A percentile compares a stretch with the other conserved stretches of the same genome.
Conservation (phyloP, 192 early-diverging fungal species). For the Nowakowskiella sp. region DNA sequence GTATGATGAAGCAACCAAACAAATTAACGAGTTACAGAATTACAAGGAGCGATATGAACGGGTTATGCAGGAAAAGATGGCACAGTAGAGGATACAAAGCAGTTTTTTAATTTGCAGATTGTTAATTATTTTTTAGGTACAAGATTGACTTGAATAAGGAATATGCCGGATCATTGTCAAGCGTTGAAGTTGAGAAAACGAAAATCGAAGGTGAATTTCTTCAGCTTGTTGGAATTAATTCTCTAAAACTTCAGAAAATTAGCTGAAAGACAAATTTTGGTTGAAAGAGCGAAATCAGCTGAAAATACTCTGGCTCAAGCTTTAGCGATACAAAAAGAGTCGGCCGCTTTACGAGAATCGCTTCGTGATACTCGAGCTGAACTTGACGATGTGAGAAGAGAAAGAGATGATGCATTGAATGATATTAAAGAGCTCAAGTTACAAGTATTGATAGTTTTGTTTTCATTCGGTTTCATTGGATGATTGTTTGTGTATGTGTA, state of each 20-base stretch:
- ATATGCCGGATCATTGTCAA: slow-evolving; percentile 16
- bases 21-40: slow-evolving; percentile 19
- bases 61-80: slow-evolving; percentile 36
- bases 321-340: slow-evolving; percentile 6
- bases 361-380: slow-evolving; percentile 14
- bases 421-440: slow-evolving; percentile 29
- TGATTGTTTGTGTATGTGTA: not conserved
- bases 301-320: slow-evolving; percentile 15
- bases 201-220: slow-evolving; percentile 28
- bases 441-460: slow-evolving; percentile 3
- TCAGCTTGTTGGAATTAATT: slow-evolving; percentile 5
- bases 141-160: slow-evolving; percentile 38
- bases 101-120: slow-evolving; percentile 7
- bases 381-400: slow-evolving; percentile 1
- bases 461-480: not conserved
- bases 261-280: not conserved
- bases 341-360: slow-evolving; percentile 7
- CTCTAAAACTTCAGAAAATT: slow-evolving; percentile 8
- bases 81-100: slow-evolving; percentile 11
- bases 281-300: slow-evolving; percentile 14
- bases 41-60: slow-evolving; percentile 35
- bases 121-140: slow-evolving; percentile 18
- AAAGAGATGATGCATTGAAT: slow-evolving; percentile 27
- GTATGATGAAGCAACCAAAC: slow-evolving; percentile 19
- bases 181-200: slow-evolving; percentile 30